Evolutionary conservation across 305 asterid genomes (phyloP), one percentile per base, ranked within the genome.

Genomic region (Solanum aculeatissimum): DNA sequence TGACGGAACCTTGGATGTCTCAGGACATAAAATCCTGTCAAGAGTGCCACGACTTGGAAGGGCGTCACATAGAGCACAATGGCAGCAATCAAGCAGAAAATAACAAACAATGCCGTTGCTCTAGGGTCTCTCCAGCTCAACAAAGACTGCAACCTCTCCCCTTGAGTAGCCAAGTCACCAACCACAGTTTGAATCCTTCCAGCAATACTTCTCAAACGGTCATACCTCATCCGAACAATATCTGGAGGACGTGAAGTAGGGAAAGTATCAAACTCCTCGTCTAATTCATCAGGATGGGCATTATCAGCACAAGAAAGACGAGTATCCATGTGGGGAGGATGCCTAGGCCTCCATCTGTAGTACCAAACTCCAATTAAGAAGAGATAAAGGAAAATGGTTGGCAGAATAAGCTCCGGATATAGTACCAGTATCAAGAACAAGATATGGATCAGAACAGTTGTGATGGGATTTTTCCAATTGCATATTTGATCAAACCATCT

Each of bases 81-180:
- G 7, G 97, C 97, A 29, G 94, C 93, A 47, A 89, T 54, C 32
- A 91, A 79, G 84, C 97, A 93, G 84, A 91, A 92, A 42, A 92
- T 84, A 5, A 92, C 85, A 51, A 93, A 95, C 81, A 95, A 55
- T 38, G 91, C 86, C 3, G 97, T 93, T 0, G 98, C 98, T 47
- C 97, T 86, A 1, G 97, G 97, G 74, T 95, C 98, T 83, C 98
- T 84, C 98, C 98, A 95, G 89, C 95, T 93, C 82, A 95, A 88
- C 91, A 95, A 85, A 16, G 95, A 85, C 45, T 92, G 93, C 6
- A 95, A 4, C 68, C 68, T 60, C 68, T 60, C 68, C 35, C 35
- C 68, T 60, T 60, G 68, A 11, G 68, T 60, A 60, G 68, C 68
- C 68, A 60, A 60, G 6, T 60, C 68, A 60, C 68, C 68, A 60